Conservation (phyloP, 2,329 filamentous ascomycete species). For the Penicillium sclerotiorum region DNA sequence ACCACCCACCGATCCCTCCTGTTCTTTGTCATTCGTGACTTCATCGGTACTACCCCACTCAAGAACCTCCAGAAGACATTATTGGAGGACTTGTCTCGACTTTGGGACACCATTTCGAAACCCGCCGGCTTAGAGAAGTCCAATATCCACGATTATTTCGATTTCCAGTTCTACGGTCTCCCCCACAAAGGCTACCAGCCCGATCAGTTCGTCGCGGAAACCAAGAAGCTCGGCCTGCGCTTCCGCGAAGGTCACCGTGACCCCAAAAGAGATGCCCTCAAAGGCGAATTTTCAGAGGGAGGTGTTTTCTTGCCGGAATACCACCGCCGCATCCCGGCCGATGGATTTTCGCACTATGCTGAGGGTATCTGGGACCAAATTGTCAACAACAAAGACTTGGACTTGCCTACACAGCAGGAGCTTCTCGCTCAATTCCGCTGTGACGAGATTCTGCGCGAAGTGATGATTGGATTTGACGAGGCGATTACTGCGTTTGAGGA, state of each 20-base stretch:
- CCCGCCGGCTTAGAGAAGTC: constrained; percentile 85
- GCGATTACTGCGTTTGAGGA: constrained; percentile 83
- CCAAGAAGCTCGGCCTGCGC: constrained; percentile 74
- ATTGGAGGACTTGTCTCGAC: constrained; percentile 83
- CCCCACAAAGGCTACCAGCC: constrained; percentile 97
- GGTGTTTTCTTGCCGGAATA: constrained; percentile 92
- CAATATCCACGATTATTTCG: constrained; percentile 94
- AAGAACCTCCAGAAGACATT: constrained; percentile 87
- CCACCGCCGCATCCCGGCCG: constrained; percentile 91
- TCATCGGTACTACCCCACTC: constrained; percentile 88
- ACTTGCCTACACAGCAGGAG: constrained; percentile 95
- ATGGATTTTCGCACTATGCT: constrained; percentile 94
- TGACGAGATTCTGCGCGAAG: constrained; percentile 92
- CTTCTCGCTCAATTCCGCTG: constrained; percentile 95
- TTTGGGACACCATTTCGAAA: constrained; percentile 93
- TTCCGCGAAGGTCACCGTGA: constrained; percentile 82
- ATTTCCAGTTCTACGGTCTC: constrained; percentile 93
- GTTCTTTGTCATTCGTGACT: constrained; percentile 98
- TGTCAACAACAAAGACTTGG: constrained; percentile 96
- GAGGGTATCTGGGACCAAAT: constrained; percentile 98
- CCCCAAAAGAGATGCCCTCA: constrained; percentile 61
- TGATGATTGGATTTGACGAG: constrained; percentile 79
- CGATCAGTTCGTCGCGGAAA: constrained; percentile 82
- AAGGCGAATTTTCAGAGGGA: constrained; percentile 72
- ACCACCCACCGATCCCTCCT: constrained; percentile 86